phyloP scores from a whole-genome alignment of 306 rosid species.

The Rubus parviflorus region DNA sequence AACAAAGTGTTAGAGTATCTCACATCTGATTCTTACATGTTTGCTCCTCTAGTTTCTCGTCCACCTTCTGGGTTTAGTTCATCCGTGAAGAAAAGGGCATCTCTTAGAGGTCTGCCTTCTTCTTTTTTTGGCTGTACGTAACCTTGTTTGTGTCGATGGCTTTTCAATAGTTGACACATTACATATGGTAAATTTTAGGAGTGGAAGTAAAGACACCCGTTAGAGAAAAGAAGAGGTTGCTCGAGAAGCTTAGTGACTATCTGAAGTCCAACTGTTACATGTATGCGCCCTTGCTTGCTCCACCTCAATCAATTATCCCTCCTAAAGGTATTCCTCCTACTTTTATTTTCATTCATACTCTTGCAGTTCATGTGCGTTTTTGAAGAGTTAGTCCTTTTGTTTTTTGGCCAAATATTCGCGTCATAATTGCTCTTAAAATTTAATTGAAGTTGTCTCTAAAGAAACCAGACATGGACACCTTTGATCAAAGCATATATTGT shows the following conservation, averaged over 20 bases:
- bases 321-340: slow-evolving; percentile 39
- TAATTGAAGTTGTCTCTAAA: too few relatives aligned
- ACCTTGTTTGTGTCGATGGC: background rate
- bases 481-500: too few relatives aligned
- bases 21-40: slow-evolving; percentile 53
- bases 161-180: background rate
- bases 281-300: slow-evolving; percentile 54
- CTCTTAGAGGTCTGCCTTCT: slow-evolving; percentile 27
- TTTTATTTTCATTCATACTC: background rate
- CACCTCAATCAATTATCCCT: slow-evolving; percentile 27
- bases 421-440: too few relatives aligned
- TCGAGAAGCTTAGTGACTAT: slow-evolving; percentile 45
- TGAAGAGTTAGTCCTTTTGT: too few relatives aligned
- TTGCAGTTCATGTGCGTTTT: too few relatives aligned
- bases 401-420: too few relatives aligned
- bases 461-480: too few relatives aligned
- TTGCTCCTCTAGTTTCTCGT: slow-evolving; percentile 57
- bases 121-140: background rate
- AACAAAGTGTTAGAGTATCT: slow-evolving; percentile 51
- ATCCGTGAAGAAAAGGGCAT: slow-evolving; percentile 14
- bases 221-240: slow-evolving; percentile 29
- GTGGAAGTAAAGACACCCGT: slow-evolving; percentile 36
- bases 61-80: slow-evolving; percentile 16
- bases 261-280: slow-evolving; percentile 60
- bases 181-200: slow-evolving; percentile 25